Percentiles rank a stretch among this genome's conserved stretches.
phyloP scores from a whole-genome alignment of 2,329 filamentous ascomycete species.

The Fusarium miscanthi region DNA sequence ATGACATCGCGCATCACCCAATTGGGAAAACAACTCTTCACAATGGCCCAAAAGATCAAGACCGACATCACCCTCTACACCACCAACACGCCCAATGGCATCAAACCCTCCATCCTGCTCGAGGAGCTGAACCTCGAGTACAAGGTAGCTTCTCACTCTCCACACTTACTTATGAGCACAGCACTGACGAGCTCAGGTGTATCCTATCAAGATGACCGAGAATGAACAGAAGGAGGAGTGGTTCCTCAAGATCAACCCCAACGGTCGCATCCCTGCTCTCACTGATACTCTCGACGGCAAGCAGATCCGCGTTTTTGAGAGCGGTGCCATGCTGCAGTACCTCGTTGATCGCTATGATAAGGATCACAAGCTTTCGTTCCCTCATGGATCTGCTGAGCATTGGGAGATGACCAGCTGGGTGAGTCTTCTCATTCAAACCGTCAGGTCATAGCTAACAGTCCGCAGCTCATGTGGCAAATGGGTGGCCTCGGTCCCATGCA shows the following conservation, averaged over 20 bases:
- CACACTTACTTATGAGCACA: too few species aligned
- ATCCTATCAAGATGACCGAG: conserved; percentile 76
- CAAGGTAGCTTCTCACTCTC: conserved; percentile 59
- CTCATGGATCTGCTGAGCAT: conserved; percentile 75
- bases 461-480: conserved; percentile 77
- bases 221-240: conserved; percentile 86
- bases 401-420: conserved; percentile 86
- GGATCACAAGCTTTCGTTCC: conserved; percentile 85
- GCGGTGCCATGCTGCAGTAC: conserved; percentile 85
- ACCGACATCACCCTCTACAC: conserved; percentile 85
- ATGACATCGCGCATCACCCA: conserved; percentile 45
- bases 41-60: conserved; percentile 49
- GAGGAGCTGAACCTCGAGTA: conserved; percentile 89
- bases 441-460: neutral
- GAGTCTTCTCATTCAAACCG: conserved; percentile 23
- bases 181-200: conserved; percentile 50
- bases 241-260: conserved; percentile 93
- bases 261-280: conserved; percentile 88
- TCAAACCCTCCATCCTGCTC: conserved; percentile 87
- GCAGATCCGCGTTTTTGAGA: conserved; percentile 82
- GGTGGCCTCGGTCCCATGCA: conserved; percentile 86
- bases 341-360: conserved; percentile 83
- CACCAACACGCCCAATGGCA: conserved; percentile 84
- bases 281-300: conserved; percentile 85
- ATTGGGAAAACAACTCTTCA: conserved; percentile 44